Evolutionary conservation across 768 basidiomycete genomes (phyloP), one percentile per base, ranked within the genome.

Genomic region (Hygrophoropsis aurantiaca): DNA sequence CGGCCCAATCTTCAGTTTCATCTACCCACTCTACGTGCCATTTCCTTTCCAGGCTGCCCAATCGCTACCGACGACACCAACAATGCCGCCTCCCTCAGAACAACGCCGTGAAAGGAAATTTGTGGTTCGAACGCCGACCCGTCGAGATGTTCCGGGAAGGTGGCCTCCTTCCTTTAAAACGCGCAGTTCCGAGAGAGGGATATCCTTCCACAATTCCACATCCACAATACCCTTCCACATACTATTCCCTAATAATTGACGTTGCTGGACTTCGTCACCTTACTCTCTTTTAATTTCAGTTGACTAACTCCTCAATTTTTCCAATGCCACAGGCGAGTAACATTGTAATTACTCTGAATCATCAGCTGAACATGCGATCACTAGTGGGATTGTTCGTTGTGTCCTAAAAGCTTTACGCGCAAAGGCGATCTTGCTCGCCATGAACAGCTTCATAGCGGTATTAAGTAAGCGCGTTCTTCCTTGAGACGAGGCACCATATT

Each of bases 381-480:
- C 24, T 25, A 75, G 71, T 71, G 61, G 60, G 46, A 47, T 40
- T 81, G 80, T 58, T 27, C 59, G 27, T 52, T 61, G 43, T 87
- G 84, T 65, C 21, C 37, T 5, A 82, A 76, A 54, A 44, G 55
- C 24, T 86, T 87, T 56, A 55, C 61, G 3, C 78, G 83, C 38
- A 79, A 75, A 59, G 77, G 78, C 18, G 86, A 87, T 58, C 73
- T 82, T 30, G 75, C 67, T 35, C 78, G 85, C 49, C 87, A 89
- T 54, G 50, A 69, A 42, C 52, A 58, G 18, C 57, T 76, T 18
- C 85, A 87, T 55, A 65, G 63, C 16, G 77, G 75, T 19, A 56
- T 68, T 37, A 81, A 70, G 85, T 85, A 59, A 58, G 71, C 62
- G 42, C 4, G 67, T 52, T 25, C 39, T 27, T 26, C 35, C 24